Evolutionary conservation across 345 rosid species (phyloP).

Genomic region (Eutrema yunnanense): DNA sequence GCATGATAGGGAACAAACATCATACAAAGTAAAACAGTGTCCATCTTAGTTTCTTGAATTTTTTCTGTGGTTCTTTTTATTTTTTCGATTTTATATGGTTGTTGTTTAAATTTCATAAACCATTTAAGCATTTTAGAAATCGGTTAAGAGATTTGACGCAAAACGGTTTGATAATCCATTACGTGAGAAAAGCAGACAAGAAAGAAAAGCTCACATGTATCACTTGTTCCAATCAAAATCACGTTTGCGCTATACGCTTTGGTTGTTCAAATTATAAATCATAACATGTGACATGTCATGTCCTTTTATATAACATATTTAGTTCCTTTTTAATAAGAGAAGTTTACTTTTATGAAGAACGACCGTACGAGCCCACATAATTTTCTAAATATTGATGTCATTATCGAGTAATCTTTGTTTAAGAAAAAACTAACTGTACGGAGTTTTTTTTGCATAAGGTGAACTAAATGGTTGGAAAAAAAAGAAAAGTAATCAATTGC

Average conservation of each 20-base stretch:
- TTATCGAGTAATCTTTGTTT: too few species aligned
- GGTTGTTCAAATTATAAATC: not conserved
- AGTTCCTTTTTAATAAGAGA: too few species aligned
- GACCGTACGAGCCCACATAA: too few species aligned
- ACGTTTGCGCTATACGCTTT: not conserved
- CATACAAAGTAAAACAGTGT: not conserved
- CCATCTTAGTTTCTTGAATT: not conserved
- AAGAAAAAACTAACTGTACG: too few species aligned
- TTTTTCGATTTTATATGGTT: not conserved
- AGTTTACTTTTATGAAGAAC: too few species aligned
- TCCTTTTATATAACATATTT: not conserved
- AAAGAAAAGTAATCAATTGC: too few species aligned
- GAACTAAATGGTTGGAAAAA: too few species aligned
- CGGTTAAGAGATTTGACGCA: not conserved
- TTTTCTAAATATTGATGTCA: too few species aligned
- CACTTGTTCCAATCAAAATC: not conserved
- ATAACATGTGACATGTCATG: conserved; percentile 1
- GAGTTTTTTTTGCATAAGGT: too few species aligned
- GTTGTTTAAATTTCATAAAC: not conserved
- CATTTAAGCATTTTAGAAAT: not conserved
- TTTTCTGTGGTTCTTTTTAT: not conserved
- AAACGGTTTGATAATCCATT: not conserved
- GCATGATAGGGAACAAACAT: not conserved
- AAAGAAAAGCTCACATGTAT: not conserved
- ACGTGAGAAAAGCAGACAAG: not conserved